phyloP scores from a whole-genome alignment of 2,329 filamentous ascomycete genomes.

The Leptographium lundbergii region DNA sequence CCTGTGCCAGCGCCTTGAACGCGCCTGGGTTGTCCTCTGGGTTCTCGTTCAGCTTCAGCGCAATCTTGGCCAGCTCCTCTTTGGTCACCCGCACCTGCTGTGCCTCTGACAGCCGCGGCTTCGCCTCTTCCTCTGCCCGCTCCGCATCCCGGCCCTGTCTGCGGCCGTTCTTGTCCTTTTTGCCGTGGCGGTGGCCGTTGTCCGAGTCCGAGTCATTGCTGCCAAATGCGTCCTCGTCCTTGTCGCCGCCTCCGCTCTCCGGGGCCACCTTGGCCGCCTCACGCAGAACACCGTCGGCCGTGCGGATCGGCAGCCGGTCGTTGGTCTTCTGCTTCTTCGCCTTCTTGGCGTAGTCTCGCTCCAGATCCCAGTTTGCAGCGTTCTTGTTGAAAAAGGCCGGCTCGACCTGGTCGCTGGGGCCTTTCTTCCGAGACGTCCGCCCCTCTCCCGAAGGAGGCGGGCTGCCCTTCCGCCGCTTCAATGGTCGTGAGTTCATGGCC shows the following conservation, averaged over 20 bases:
- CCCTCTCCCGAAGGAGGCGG: conserved; percentile 37
- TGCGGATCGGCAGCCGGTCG: conserved; percentile 76
- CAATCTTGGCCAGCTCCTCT: conserved; percentile 80
- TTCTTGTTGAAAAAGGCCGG: conserved; percentile 59
- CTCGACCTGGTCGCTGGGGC: conserved; percentile 35
- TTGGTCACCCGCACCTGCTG: conserved; percentile 80
- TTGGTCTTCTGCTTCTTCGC: conserved; percentile 55
- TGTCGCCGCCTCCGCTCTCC: conserved; percentile 14
- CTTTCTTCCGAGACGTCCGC: conserved; percentile 17
- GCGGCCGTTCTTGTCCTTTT: conserved; percentile 39
- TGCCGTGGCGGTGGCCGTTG: conserved; percentile 55
- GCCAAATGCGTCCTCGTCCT: conserved; percentile 49
- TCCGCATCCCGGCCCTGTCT: conserved; percentile 21
- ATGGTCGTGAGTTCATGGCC: conserved; percentile 33
- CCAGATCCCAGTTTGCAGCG: conserved; percentile 76
- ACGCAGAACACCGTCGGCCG: conserved; percentile 58
- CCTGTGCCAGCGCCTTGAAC: conserved; percentile 64
- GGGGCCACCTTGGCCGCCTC: conserved; percentile 23
- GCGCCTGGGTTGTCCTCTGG: conserved; percentile 79
- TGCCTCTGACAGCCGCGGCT: conserved; percentile 9
- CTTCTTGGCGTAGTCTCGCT: conserved; percentile 78
- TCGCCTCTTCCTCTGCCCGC: conserved; percentile 28
- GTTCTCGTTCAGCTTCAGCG: conserved; percentile 71
- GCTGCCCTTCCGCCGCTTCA: conserved; percentile 46
- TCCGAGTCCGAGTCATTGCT: conserved; percentile 46